phyloP scores from a whole-genome alignment of 2,329 filamentous ascomycete species.

The Scedosporium aurantiacum region DNA sequence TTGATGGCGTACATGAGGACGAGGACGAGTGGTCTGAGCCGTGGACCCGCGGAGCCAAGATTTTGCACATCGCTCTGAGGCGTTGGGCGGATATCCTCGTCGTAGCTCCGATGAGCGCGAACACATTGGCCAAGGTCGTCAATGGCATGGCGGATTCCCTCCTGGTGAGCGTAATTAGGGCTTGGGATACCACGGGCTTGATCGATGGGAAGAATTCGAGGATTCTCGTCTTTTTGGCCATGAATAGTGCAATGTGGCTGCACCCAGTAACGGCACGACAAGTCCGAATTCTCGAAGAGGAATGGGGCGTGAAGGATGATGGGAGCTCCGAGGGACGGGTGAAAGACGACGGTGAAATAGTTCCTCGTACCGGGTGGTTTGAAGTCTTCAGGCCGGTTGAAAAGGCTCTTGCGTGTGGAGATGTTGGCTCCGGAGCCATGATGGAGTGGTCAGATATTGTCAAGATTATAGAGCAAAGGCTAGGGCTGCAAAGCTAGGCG shows the following conservation, averaged over 20 bases:
- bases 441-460: constrained; percentile 70
- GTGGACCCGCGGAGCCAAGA: constrained; percentile 68
- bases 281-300: constrained; percentile 55
- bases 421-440: constrained; percentile 76
- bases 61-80: constrained; percentile 83
- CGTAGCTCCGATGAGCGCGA: constrained; percentile 72
- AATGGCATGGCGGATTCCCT: constrained; percentile 70
- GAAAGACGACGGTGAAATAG: constrained; percentile 16
- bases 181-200: constrained; percentile 70
- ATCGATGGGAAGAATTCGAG: constrained; percentile 49
- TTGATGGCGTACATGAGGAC: constrained; percentile 74
- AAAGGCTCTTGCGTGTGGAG: constrained; percentile 75
- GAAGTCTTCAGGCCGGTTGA: constrained; percentile 62
- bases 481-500: neutral
- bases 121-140: constrained; percentile 74
- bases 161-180: constrained; percentile 61
- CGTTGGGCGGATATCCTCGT: constrained; percentile 69
- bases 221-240: constrained; percentile 68
- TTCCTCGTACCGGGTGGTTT: constrained; percentile 42
- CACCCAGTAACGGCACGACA: constrained; percentile 73
- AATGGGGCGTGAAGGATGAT: constrained; percentile 51
- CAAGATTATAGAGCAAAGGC: constrained; percentile 42
- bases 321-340: neutral
- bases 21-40: constrained; percentile 73
- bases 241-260: constrained; percentile 87